Base-by-base conservation (phyloP, 495 filamentous ascomycete genomes). In the Xylaria flabelliformis region DNA sequence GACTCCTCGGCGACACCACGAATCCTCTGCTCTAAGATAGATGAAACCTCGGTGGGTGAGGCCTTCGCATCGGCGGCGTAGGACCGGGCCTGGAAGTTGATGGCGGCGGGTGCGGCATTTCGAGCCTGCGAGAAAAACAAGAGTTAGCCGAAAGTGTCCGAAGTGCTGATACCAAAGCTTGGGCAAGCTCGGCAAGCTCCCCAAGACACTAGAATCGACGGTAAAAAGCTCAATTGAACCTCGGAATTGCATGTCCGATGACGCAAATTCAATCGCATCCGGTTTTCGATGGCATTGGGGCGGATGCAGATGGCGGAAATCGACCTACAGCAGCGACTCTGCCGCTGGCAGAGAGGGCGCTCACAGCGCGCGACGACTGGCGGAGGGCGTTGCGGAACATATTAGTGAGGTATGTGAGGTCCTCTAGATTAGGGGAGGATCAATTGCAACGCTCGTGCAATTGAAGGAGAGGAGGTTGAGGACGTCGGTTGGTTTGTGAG, bases 351-450 rank as follows among this genome's bases (percentile, higher is more conserved):
- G 94, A 93, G 87, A 95, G 88, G 84, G 92, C 94, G 85, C 93
- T 93, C 85, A 96, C 92, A 85, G 92, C 91, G 87, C 94, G 94
- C 88, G 91, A 91, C 82, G 93, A 94, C 88, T 96, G 94, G 85
- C 94, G 90, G 86, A 98, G 88, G 89, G 95, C 95, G 92, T 93
- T 97, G 85, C 94, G 94, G 90, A 98, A 95, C 96, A 99, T 98
- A 76, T 79, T 85, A 77, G 67, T 78, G 79, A 81, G 78, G 80
- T 73, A 72, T 83, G 73, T 80, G 76, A 74, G 72, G 64, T 82
- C 78, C 79, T 76, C 81, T 74, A 67, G 71, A 72, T 69, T 64
- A 67, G 76, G 78, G 78, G 76, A 74, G 77, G 80, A 78, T 77
- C 85, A 87, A 87, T 84, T 86, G 85, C 85, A 82, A 76, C 26